Evolutionary conservation across 441 rosid genomes (phyloP), one percentile per base, ranked within the genome.

Genomic region (Eutrema salsugineum): DNA sequence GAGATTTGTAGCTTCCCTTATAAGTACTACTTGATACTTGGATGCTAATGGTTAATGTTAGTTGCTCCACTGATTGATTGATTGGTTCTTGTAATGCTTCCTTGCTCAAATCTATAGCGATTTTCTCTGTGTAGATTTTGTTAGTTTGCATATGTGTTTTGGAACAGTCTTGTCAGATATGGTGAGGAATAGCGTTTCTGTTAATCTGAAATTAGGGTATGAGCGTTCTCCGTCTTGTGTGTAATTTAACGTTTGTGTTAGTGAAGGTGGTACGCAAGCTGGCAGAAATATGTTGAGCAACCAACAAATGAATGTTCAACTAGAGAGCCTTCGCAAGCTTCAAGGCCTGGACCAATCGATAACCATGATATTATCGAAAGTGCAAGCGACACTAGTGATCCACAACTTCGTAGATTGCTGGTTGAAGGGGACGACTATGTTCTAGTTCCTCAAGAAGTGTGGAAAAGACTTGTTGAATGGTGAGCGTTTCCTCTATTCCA

Each of bases 401-500:
- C 81, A 33, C 88, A 84, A 68, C 78, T 91, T 47, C 67, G 67
- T 56, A 82, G 79, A 76, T 77, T 63, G 59, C 80, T 93, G 77
- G 71, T 77, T 75, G 98, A 93, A 80, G 87, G 83, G 68, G 82
- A 73, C 66, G 86, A 89, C 77, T 93, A 93, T 63, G 87, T 84
- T 77, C 83, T 93, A 51, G 87, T 87, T 48, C 93, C 97, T 55
- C 81, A 85, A 75, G 79, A 76, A 78, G 94, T 84, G 60, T 93
- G 98, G 98, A 91, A 86, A 66, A 89, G 85, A 85, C 90, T 93
- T 76, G 62, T 76, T 20, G 78, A 79, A 36, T 93, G 98, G 98
- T 93, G 82, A 77, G 59, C 39, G 33, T 66, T 56, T 61, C 50
- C 30, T 53, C 17, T 71, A 11, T 27, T 66, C 22, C 11, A 40